Evolutionary conservation across 352 stramenopile species (phyloP).

Genomic region (Blastocystis hominis): DNA sequence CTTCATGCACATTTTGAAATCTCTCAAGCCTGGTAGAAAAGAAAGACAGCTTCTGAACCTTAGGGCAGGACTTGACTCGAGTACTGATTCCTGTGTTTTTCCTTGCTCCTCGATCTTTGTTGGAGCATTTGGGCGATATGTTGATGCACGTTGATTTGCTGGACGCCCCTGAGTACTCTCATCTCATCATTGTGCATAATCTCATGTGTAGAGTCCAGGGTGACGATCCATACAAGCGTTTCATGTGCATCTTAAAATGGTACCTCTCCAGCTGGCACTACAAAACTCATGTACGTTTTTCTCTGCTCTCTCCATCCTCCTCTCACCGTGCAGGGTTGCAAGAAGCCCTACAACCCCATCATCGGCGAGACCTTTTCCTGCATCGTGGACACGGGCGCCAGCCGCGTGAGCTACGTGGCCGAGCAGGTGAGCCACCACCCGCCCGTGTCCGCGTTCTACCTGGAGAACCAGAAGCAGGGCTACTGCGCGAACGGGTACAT

Average conservation of each 20-base stretch:
- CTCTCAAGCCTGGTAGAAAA: neutral
- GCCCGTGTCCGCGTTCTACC: constrained; percentile 20
- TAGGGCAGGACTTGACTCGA: constrained; percentile 24
- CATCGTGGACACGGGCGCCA: constrained; percentile 5
- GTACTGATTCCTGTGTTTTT: constrained; percentile 38
- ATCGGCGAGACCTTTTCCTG: constrained; percentile 33
- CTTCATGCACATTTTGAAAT: constrained; percentile 52
- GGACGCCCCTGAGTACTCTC: neutral
- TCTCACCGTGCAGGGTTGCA: neutral
- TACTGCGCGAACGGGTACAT: constrained; percentile 47
- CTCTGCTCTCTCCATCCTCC: too few species aligned
- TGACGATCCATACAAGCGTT: constrained; percentile 19
- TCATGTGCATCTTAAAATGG: constrained; percentile 38
- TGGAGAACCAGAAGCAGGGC: constrained; percentile 32
- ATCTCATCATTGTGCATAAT: neutral
- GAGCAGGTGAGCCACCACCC: constrained; percentile 18
- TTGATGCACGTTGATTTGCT: constrained; percentile 34
- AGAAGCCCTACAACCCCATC: constrained; percentile 50
- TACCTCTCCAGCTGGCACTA: constrained; percentile 45
- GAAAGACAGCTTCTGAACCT: neutral
- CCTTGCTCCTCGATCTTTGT: neutral
- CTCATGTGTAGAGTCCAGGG: neutral
- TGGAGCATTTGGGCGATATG: constrained; percentile 39
- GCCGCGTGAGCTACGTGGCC: constrained; percentile 5
- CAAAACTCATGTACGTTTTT: neutral